A percentile compares a stretch with the other conserved stretches of the same genome.
phyloP scores from a whole-genome alignment of 1,139 yeast genomes.

The Pichia sp. region DNA sequence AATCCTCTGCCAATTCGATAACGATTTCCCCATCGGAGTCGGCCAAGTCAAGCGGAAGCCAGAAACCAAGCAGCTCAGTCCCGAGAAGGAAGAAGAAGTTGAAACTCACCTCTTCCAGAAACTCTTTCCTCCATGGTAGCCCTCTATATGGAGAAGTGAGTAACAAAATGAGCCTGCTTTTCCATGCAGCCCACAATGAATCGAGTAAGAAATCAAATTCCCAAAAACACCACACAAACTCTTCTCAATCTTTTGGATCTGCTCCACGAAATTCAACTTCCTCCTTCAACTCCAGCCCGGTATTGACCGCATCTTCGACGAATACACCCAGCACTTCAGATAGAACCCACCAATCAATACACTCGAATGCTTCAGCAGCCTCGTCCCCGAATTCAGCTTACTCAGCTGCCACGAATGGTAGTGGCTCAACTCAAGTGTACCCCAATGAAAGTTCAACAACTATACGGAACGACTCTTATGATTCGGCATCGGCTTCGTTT shows the following conservation, averaged over 20 bases:
- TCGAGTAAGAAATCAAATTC: background rate
- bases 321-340: background rate
- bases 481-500: slow-evolving; percentile 2
- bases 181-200: slow-evolving; percentile 11
- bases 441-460: background rate
- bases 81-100: slow-evolving; percentile 4
- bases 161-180: slow-evolving; percentile 14
- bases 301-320: background rate
- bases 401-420: background rate
- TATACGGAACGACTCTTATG: background rate
- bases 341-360: background rate
- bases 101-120: slow-evolving; percentile 10
- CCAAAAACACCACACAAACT: background rate
- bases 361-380: background rate
- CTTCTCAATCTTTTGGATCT: background rate
- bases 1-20: background rate
- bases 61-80: background rate
- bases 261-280: slow-evolving; percentile 3
- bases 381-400: background rate
- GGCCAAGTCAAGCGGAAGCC: background rate
- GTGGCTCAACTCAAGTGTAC: background rate
- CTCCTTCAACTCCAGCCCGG: background rate
- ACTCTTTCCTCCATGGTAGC: slow-evolving; percentile 10
- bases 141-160: slow-evolving; percentile 21
- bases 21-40: slow-evolving; percentile 2